These are phyloP conservation scores for Penicillium atrosanguineum DNA, from an alignment of 495 filamentous ascomycete genomes.

Conservation along the genomic window DNA sequence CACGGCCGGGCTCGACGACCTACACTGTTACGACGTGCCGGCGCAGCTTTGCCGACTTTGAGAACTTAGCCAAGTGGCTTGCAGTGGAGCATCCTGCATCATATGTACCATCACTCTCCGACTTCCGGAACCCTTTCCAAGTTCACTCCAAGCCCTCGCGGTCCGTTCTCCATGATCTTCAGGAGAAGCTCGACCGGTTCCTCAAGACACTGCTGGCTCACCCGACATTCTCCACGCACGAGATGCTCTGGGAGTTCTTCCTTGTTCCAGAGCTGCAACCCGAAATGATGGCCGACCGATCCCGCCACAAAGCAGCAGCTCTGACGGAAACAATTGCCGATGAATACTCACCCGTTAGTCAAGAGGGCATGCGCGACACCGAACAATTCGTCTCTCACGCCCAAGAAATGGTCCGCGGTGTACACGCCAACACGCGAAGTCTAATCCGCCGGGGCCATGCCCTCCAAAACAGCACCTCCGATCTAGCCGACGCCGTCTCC, in stretches of 20 bases:
- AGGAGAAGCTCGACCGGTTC: slow-evolving; percentile 82
- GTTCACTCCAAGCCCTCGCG: slow-evolving; percentile 88
- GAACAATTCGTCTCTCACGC: slow-evolving; percentile 90
- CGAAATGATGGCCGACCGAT: slow-evolving; percentile 85
- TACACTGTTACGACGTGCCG: slow-evolving; percentile 93
- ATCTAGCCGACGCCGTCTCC: slow-evolving; percentile 66
- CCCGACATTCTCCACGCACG: slow-evolving; percentile 92
- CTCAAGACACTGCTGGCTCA: slow-evolving; percentile 82
- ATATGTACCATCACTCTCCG: slow-evolving; percentile 79
- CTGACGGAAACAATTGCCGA: slow-evolving; percentile 81
- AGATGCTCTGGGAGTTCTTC: slow-evolving; percentile 99
- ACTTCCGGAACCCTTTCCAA: slow-evolving; percentile 84
- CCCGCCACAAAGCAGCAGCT: slow-evolving; percentile 77
- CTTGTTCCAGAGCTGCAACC: slow-evolving; percentile 91
- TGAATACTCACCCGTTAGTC: slow-evolving; percentile 71
- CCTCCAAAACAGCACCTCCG: slow-evolving; percentile 41
- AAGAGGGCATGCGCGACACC: slow-evolving; percentile 81
- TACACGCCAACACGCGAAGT: slow-evolving; percentile 77
- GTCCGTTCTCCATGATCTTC: slow-evolving; percentile 81
- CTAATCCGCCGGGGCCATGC: slow-evolving; percentile 58
- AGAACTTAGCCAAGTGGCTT: slow-evolving; percentile 84
- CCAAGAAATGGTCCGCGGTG: slow-evolving; percentile 77
- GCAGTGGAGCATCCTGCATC: slow-evolving; percentile 90
- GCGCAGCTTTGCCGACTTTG: slow-evolving; percentile 86
- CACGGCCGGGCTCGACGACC: slow-evolving; percentile 48